These are phyloP conservation scores for Eucalyptus albens DNA, from an alignment of 345 rosid genomes.

Conservation along the genomic window DNA sequence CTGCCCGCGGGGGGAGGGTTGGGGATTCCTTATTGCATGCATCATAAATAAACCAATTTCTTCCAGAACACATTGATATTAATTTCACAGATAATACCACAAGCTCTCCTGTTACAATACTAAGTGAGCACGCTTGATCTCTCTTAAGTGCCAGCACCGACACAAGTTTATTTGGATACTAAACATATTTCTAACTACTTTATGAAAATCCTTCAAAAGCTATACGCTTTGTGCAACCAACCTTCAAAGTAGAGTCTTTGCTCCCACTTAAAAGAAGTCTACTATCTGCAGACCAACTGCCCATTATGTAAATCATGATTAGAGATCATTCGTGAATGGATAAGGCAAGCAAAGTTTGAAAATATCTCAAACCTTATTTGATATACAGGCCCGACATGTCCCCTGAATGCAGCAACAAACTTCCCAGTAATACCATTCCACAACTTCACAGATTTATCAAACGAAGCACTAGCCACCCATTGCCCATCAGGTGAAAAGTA, in stretches of 20 bases:
- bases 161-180: neutral
- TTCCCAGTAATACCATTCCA: constrained; percentile 91
- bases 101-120: neutral
- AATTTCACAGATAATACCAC: neutral
- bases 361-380: constrained; percentile 53
- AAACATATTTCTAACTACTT: neutral
- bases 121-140: neutral
- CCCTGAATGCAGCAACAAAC: constrained; percentile 76
- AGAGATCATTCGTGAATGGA: neutral
- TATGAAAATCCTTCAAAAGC: neutral
- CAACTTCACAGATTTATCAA: constrained; percentile 82
- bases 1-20: too few relatives aligned
- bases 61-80: neutral
- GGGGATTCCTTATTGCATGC: neutral
- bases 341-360: neutral
- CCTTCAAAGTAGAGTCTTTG: constrained; percentile 95
- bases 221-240: neutral
- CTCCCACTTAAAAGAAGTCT: constrained; percentile 94
- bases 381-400: constrained; percentile 94
- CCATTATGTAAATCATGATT: neutral
- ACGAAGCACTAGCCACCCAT: constrained; percentile 97
- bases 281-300: constrained; percentile 98
- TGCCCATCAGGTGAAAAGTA: constrained; percentile 95
- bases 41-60: neutral
- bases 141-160: neutral